Conservation (phyloP, 208 protist genomes). For the Zelonia costaricensis region DNA sequence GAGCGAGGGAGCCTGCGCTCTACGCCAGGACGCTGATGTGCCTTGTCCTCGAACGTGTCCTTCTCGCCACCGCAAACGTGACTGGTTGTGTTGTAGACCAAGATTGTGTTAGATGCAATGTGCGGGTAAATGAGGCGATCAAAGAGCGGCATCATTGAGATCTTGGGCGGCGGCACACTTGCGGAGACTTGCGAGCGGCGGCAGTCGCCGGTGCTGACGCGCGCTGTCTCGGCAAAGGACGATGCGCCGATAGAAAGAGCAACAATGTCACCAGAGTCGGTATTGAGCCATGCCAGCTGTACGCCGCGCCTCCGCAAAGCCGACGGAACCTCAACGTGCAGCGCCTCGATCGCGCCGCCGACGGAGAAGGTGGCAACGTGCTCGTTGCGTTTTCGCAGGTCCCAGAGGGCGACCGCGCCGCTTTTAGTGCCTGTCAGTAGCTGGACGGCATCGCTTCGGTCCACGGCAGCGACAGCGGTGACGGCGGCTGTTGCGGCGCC, state of each 20-base stretch:
- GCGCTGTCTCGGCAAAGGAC: slow-evolving; percentile 21
- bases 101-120: slow-evolving; percentile 35
- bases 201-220: slow-evolving; percentile 25
- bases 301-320: slow-evolving; percentile 12
- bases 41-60: too few species aligned
- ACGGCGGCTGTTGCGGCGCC: neutral
- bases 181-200: slow-evolving; percentile 28
- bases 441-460: slow-evolving; percentile 19
- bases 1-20: too few species aligned
- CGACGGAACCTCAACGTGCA: neutral
- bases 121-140: slow-evolving; percentile 45
- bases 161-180: slow-evolving; percentile 34
- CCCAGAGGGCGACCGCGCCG: slow-evolving; percentile 61
- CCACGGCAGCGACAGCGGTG: slow-evolving; percentile 6
- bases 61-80: too few species aligned
- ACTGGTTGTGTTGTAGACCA: slow-evolving; percentile 20
- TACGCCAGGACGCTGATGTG: too few species aligned
- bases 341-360: slow-evolving; percentile 7
- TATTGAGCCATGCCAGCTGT: slow-evolving; percentile 36
- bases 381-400: slow-evolving; percentile 39
- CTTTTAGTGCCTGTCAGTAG: slow-evolving; percentile 48
- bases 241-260: slow-evolving; percentile 21
- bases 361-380: slow-evolving; percentile 26
- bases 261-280: slow-evolving; percentile 17
- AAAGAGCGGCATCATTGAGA: slow-evolving; percentile 27